These are phyloP conservation scores for cucumber (Cucumis sativus) DNA, from an alignment of 306 rosid genomes.

Conservation along the genomic window DNA sequence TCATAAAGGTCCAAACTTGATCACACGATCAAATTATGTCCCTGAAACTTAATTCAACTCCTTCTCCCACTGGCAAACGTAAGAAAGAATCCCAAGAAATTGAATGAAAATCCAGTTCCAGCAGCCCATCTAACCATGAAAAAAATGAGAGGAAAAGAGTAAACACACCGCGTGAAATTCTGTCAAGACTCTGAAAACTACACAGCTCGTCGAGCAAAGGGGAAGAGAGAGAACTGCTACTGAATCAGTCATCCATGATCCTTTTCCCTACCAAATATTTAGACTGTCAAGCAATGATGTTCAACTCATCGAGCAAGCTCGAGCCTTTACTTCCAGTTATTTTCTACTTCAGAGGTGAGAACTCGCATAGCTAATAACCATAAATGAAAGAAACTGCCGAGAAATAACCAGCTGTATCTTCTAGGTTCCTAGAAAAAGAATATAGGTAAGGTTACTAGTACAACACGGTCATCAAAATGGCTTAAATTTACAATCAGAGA, in stretches of 20 bases:
- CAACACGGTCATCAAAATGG: background rate
- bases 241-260: background rate
- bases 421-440: background rate
- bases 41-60: background rate
- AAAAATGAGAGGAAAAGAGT: background rate
- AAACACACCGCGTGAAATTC: background rate
- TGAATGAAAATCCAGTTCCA: background rate
- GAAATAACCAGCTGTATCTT: background rate
- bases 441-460: background rate
- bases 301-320: background rate
- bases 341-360: background rate
- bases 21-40: background rate
- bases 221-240: background rate
- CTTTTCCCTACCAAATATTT: background rate
- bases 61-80: background rate
- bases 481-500: background rate
- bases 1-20: background rate
- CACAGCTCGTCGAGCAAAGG: background rate
- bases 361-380: background rate
- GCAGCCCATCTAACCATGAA: background rate
- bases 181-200: background rate
- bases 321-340: background rate
- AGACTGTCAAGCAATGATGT: background rate
- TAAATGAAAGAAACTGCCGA: background rate
- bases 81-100: background rate